Conservation (phyloP, 108 stramenopile species). For the Nitzschia putrida region DNA sequence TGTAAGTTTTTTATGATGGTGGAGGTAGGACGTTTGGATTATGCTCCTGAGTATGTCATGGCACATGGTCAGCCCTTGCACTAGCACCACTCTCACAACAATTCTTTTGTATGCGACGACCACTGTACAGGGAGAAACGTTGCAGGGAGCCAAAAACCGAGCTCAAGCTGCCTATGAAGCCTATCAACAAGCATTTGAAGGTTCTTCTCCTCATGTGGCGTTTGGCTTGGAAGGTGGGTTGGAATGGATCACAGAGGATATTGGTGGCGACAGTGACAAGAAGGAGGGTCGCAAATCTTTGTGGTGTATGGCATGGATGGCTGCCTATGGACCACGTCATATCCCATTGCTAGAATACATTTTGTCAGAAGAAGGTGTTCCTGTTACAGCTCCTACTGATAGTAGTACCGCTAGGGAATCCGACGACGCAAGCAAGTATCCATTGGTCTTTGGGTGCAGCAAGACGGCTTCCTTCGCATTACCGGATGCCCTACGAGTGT, state of each 20-base stretch:
- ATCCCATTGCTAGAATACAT: conserved; percentile 28
- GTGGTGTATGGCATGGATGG: conserved; percentile 94
- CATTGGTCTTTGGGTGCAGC: conserved; percentile 43
- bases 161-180: conserved; percentile 63
- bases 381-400: conserved; percentile 5
- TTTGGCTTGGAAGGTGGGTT: conserved; percentile 94
- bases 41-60: too few species aligned
- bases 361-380: conserved; percentile 9
- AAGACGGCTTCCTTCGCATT: conserved; percentile 85
- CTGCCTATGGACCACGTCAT: conserved; percentile 62
- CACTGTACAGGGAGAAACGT: conserved; percentile 61
- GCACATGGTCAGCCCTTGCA: too few species aligned
- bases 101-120: background rate
- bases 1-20: conserved; percentile 12
- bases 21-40: too few species aligned
- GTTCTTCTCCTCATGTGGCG: conserved; percentile 57
- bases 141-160: conserved; percentile 80
- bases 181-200: conserved; percentile 30
- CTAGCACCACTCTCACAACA: too few species aligned
- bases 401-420: background rate
- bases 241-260: conserved; percentile 47
- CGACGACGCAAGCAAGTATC: conserved; percentile 10
- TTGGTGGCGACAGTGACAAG: background rate
- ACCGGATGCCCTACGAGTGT: conserved; percentile 60
- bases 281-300: conserved; percentile 36